A percentile compares a stretch with the other conserved stretches of the same genome.
Conservation (phyloP, 257 asterid genomes). For the Solanum bulbocastanum region DNA sequence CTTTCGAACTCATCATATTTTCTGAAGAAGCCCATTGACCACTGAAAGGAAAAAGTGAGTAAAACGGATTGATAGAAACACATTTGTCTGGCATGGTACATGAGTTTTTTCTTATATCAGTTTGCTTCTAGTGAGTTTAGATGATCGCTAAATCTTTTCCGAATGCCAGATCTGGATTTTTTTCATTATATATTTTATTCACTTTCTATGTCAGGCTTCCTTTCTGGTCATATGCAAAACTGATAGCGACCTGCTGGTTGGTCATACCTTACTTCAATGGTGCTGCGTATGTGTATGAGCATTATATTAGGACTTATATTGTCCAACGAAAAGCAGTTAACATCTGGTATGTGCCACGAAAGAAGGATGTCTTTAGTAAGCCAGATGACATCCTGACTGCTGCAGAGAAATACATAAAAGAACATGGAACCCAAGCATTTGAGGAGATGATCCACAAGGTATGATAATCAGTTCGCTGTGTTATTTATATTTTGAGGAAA, state of each 20-base stretch:
- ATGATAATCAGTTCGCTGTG: not conserved
- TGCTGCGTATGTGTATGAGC: slow-evolving; percentile 85
- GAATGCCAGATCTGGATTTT: not conserved
- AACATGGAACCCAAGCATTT: slow-evolving; percentile 65
- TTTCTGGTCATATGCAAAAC: slow-evolving; percentile 87
- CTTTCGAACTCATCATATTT: not conserved
- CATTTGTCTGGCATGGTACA: not conserved
- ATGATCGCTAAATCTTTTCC: not conserved
- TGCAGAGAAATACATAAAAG: slow-evolving; percentile 61
- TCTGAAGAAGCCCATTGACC: not conserved
- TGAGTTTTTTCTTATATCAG: not conserved
- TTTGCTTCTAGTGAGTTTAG: not conserved
- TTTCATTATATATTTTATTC: not conserved
- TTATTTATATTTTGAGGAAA: not conserved
- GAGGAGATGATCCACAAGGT: slow-evolving; percentile 66
- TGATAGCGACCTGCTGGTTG: slow-evolving; percentile 88
- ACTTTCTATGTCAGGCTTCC: slow-evolving; percentile 53
- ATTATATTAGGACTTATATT: slow-evolving; percentile 72
- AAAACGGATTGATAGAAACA: not conserved
- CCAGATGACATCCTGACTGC: slow-evolving; percentile 77
- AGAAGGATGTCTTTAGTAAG: slow-evolving; percentile 48
- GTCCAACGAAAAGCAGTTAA: slow-evolving; percentile 56
- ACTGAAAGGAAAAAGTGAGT: not conserved
- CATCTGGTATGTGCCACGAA: slow-evolving; percentile 70
- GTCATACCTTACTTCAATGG: slow-evolving; percentile 95